A percentile compares a stretch with the other conserved stretches of the same genome.
phyloP scores from a whole-genome alignment of 75 land plant species.

The Azolla pinnata region DNA sequence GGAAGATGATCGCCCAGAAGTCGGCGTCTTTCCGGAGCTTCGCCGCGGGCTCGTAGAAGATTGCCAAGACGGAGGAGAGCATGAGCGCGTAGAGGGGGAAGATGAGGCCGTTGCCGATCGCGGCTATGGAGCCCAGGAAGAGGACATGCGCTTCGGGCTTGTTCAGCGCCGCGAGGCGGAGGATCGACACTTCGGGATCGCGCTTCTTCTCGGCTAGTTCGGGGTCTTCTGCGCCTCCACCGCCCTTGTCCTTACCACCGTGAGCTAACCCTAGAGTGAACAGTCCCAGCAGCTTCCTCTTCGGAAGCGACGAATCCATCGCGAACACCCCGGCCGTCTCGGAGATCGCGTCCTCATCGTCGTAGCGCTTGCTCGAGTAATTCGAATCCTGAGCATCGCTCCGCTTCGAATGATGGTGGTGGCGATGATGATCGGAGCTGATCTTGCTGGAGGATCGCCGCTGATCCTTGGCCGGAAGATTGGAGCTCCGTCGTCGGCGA shows the following conservation, averaged over 20 bases:
- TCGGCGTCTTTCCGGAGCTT: constrained; percentile 32
- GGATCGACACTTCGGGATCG: constrained; percentile 28
- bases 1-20: constrained; percentile 50
- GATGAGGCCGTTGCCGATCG: constrained; percentile 25
- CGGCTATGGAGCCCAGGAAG: constrained; percentile 35
- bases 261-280: neutral
- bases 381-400: too few relatives aligned
- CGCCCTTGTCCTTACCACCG: neutral
- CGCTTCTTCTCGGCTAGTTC: constrained; percentile 4
- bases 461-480: too few relatives aligned
- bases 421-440: too few relatives aligned
- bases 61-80: constrained; percentile 28
- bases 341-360: too few relatives aligned
- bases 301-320: too few relatives aligned
- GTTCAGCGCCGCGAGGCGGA: constrained; percentile 59
- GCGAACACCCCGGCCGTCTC: too few relatives aligned
- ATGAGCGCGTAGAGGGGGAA: constrained; percentile 41
- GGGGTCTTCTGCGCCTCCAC: neutral
- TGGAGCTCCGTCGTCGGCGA: too few relatives aligned
- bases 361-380: too few relatives aligned
- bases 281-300: neutral
- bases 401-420: too few relatives aligned
- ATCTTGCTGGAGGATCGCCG: too few relatives aligned
- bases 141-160: constrained; percentile 68
- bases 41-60: constrained; percentile 25